Evolutionary conservation across 1,284 basidiomycete species (phyloP).

Genomic region (Sanghuangporus weigelae): DNA sequence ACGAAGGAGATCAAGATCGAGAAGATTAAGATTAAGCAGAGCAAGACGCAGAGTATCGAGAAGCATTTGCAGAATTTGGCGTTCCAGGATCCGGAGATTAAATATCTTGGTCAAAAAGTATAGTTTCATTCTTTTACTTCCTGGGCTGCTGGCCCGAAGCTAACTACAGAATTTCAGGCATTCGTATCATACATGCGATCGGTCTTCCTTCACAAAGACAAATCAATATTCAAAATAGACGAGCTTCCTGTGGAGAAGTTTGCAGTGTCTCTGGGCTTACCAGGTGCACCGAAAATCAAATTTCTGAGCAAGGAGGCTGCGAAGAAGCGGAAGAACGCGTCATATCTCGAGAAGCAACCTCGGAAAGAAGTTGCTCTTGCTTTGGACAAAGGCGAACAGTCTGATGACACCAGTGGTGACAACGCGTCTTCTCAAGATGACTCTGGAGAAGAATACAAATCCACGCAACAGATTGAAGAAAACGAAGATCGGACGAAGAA

Average conservation of each 20-base stretch:
- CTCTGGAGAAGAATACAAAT: constrained; percentile 30
- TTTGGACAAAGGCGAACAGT: constrained; percentile 29
- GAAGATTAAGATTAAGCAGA: constrained; percentile 87
- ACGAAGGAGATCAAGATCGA: constrained; percentile 74
- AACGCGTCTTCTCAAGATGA: constrained; percentile 21
- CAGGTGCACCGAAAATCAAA: constrained; percentile 95
- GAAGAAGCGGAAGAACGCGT: constrained; percentile 72
- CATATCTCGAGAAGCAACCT: constrained; percentile 35
- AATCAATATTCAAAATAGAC: constrained; percentile 84
- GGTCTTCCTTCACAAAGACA: constrained; percentile 91
- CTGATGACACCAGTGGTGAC: constrained; percentile 24
- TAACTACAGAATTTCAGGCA: constrained; percentile 51
- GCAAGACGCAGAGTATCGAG: constrained; percentile 83
- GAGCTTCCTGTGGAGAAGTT: constrained; percentile 81
- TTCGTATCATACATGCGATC: constrained; percentile 97
- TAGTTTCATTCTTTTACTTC: constrained; percentile 26
- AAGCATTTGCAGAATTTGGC: constrained; percentile 90
- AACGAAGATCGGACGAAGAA: constrained; percentile 5
- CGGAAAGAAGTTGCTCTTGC: constrained; percentile 25
- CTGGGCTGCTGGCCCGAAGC: background rate
- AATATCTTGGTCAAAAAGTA: constrained; percentile 92
- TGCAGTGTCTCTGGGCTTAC: constrained; percentile 87
- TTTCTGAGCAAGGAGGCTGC: constrained; percentile 73
- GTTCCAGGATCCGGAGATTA: constrained; percentile 96
- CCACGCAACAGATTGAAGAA: constrained; percentile 16